Evolutionary conservation across 257 asterid genomes (phyloP).

Genomic region (Fraxinus quadrangulata): DNA sequence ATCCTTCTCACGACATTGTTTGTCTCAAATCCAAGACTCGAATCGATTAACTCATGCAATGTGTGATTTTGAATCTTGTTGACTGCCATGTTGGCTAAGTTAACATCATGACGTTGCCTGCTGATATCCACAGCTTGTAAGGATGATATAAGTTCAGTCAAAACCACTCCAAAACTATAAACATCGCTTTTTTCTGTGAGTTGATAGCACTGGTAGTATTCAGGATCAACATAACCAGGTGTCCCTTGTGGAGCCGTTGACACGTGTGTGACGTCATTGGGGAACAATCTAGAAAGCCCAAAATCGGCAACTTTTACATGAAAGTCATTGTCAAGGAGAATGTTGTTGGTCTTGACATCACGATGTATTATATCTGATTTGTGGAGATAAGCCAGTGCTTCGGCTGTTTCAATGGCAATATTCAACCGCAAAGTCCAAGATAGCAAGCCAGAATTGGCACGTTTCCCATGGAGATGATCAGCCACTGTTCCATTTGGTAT

Average conservation of each 20-base stretch:
- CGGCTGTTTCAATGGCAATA: constrained; percentile 84
- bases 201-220: constrained; percentile 82
- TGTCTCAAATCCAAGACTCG: constrained; percentile 56
- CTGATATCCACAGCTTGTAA: constrained; percentile 75
- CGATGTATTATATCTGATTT: constrained; percentile 73
- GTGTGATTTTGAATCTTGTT: constrained; percentile 66
- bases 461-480: constrained; percentile 83
- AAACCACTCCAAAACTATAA: constrained; percentile 81
- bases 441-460: constrained; percentile 69
- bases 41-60: constrained; percentile 69
- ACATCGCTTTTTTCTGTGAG: constrained; percentile 92
- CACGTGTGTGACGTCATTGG: constrained; percentile 73
- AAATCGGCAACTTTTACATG: constrained; percentile 95
- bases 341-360: constrained; percentile 85
- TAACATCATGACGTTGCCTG: constrained; percentile 71
- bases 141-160: constrained; percentile 82
- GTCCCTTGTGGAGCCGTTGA: constrained; percentile 98
- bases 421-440: constrained; percentile 80
- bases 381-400: constrained; percentile 75
- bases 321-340: constrained; percentile 79
- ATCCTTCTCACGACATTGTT: constrained; percentile 53
- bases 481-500: constrained; percentile 87
- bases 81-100: constrained; percentile 80
- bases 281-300: constrained; percentile 78
- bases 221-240: constrained; percentile 95